Percentiles rank a stretch among this genome's conserved stretches.
These are phyloP conservation scores for Penicillium atrosanguineum DNA, from an alignment of 495 filamentous ascomycete genomes.

Conservation along the genomic window DNA sequence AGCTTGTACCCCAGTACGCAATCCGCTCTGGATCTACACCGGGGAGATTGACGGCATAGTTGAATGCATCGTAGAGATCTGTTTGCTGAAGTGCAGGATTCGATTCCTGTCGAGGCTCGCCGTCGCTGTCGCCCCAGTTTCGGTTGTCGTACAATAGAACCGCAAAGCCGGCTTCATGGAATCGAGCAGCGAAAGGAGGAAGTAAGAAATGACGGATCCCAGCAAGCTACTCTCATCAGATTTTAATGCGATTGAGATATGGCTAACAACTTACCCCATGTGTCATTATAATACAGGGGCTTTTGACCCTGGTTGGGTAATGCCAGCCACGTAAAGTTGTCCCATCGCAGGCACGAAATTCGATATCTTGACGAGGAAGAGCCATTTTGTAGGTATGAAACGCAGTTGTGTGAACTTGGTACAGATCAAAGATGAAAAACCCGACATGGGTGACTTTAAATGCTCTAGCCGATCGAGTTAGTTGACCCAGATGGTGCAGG, in stretches of 20 bases:
- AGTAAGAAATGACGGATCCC: slow-evolving; percentile 1
- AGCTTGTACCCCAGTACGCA: slow-evolving; percentile 32
- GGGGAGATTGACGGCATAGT: slow-evolving; percentile 19
- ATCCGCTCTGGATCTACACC: slow-evolving; percentile 28
- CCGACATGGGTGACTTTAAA: too few relatives aligned
- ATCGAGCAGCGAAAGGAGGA: slow-evolving; percentile 22
- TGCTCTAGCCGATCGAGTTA: too few relatives aligned
- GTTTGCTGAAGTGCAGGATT: slow-evolving; percentile 26
- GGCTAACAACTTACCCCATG: not conserved
- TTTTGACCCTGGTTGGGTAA: not conserved
- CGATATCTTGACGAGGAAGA: not conserved
- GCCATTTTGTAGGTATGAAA: not conserved
- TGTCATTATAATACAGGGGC: not conserved
- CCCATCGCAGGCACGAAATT: slow-evolving; percentile 1
- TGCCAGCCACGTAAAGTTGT: not conserved
- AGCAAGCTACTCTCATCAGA: slow-evolving; percentile 1
- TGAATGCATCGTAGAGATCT: slow-evolving; percentile 33
- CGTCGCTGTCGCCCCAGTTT: slow-evolving; percentile 34
- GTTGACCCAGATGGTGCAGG: too few relatives aligned
- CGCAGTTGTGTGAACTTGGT: too few relatives aligned
- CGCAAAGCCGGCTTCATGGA: slow-evolving; percentile 22
- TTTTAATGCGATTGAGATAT: not conserved
- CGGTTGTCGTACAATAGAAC: slow-evolving; percentile 37
- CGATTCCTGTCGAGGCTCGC: slow-evolving; percentile 28
- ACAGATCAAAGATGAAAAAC: too few relatives aligned